Percentiles rank a stretch among this genome's conserved stretches.
phyloP scores from a whole-genome alignment of 768 basidiomycete species.

The Amanita rubescens region DNA sequence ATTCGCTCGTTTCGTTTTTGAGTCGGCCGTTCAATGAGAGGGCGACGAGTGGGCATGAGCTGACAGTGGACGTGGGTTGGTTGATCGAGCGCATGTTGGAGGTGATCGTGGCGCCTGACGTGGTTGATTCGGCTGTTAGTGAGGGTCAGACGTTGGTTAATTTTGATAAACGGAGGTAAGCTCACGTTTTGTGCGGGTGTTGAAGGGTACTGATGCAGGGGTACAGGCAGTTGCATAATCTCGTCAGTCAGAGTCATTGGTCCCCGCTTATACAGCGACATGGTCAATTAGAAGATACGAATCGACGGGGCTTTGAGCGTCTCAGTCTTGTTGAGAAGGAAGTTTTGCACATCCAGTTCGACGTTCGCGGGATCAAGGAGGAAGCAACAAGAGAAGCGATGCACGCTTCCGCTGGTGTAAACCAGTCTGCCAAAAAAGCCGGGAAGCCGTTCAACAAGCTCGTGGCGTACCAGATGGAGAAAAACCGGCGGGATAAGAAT shows the following conservation, averaged over 20 bases:
- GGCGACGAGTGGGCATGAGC: slow-evolving; percentile 33
- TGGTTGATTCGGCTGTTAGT: slow-evolving; percentile 45
- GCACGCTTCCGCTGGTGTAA: slow-evolving; percentile 33
- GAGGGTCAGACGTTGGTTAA: slow-evolving; percentile 61
- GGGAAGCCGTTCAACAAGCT: slow-evolving; percentile 62
- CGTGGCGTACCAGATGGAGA: slow-evolving; percentile 65
- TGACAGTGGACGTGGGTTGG: slow-evolving; percentile 76
- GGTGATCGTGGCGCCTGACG: slow-evolving; percentile 67
- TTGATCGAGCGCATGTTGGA: slow-evolving; percentile 76
- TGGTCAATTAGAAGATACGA: slow-evolving; percentile 45
- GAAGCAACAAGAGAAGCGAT: slow-evolving; percentile 62
- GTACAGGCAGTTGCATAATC: slow-evolving; percentile 55
- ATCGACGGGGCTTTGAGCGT: slow-evolving; percentile 66
- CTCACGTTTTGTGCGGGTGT: not conserved
- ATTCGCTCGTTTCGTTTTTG: slow-evolving; percentile 52
- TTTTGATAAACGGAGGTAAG: slow-evolving; percentile 76
- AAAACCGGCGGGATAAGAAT: slow-evolving; percentile 69
- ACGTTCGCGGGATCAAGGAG: slow-evolving; percentile 66
- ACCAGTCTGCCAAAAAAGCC: slow-evolving; percentile 43
- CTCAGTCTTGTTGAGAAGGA: slow-evolving; percentile 72
- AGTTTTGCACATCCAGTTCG: slow-evolving; percentile 52
- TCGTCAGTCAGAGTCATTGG: slow-evolving; percentile 48
- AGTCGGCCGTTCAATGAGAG: slow-evolving; percentile 40
- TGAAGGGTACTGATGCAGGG: slow-evolving; percentile 12
- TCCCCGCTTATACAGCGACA: slow-evolving; percentile 36